Evolutionary conservation across 441 rosid species (phyloP).

Genomic region (Eruca vesicaria): DNA sequence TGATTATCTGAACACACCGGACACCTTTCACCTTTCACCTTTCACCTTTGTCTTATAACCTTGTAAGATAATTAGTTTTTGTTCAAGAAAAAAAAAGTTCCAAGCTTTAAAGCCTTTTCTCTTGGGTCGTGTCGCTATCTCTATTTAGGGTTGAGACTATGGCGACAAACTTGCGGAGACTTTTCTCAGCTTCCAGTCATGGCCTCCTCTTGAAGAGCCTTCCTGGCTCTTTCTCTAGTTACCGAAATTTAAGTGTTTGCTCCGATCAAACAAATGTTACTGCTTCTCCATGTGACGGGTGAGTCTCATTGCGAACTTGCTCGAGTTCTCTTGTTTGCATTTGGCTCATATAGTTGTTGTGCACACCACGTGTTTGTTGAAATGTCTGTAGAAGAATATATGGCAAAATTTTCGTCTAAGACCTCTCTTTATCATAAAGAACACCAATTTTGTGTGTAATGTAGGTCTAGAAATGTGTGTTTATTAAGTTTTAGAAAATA

Average conservation of each 20-base stretch:
- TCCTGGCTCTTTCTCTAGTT: neutral
- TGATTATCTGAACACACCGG: too few species aligned
- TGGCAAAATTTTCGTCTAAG: neutral
- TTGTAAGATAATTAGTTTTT: too few species aligned
- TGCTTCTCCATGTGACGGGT: constrained; percentile 10
- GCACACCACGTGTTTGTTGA: constrained; percentile 25
- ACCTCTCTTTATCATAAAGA: neutral
- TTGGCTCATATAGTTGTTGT: neutral
- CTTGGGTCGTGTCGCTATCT: neutral
- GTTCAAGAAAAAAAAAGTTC: too few species aligned
- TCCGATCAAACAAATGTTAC: constrained; percentile 1
- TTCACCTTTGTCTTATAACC: too few species aligned
- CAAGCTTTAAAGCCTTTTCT: neutral
- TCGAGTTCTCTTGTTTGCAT: neutral
- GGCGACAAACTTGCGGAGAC: constrained; percentile 9
- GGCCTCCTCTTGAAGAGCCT: constrained; percentile 4
- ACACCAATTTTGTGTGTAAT: neutral
- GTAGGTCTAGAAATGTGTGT: neutral
- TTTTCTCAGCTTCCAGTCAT: constrained; percentile 9
- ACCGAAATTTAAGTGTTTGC: constrained; percentile 5
- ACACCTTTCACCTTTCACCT: too few species aligned
- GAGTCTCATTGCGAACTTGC: neutral
- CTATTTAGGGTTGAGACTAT: neutral
- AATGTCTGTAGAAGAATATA: constrained; percentile 5
- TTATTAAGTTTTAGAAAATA: neutral